phyloP scores from a whole-genome alignment of 2,329 filamentous ascomycete genomes.

The Verruconis gallopava region DNA sequence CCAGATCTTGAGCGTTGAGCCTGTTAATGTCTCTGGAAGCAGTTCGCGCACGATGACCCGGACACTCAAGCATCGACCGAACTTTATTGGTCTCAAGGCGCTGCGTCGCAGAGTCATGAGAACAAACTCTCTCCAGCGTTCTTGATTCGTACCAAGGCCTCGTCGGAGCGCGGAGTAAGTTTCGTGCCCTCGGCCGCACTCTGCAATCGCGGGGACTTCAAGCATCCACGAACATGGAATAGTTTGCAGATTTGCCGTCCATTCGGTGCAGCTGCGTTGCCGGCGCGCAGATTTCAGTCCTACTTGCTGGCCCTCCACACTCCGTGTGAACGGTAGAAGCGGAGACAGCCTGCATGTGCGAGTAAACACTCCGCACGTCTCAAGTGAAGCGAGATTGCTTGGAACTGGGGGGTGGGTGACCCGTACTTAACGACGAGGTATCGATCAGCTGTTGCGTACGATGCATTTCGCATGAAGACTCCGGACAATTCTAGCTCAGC shows the following conservation, averaged over 20 bases:
- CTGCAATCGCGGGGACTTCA: not conserved
- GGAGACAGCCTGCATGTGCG: not conserved
- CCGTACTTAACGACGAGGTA: not conserved
- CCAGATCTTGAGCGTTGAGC: not conserved
- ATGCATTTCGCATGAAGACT: not conserved
- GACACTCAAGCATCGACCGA: not conserved
- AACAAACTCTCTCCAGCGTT: not conserved
- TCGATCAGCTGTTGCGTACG: not conserved
- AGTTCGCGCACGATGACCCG: not conserved
- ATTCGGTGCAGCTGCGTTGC: not conserved
- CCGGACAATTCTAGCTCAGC: not conserved
- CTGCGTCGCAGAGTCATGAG: not conserved
- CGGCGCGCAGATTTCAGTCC: not conserved
- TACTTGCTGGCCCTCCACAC: not conserved
- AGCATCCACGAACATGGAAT: not conserved
- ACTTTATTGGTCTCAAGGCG: not conserved
- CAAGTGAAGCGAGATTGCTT: not conserved
- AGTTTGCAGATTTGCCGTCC: not conserved
- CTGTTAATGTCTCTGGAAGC: no score
- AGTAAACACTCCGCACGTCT: not conserved
- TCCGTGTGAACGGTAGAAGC: not conserved
- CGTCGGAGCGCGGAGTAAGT: not conserved
- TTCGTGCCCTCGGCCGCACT: not conserved
- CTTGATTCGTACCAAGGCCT: not conserved
- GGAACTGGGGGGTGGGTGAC: not conserved